These are phyloP conservation scores for Rutstroemia sp. DNA, from an alignment of 2,329 filamentous ascomycete species.

Conservation along the genomic window DNA sequence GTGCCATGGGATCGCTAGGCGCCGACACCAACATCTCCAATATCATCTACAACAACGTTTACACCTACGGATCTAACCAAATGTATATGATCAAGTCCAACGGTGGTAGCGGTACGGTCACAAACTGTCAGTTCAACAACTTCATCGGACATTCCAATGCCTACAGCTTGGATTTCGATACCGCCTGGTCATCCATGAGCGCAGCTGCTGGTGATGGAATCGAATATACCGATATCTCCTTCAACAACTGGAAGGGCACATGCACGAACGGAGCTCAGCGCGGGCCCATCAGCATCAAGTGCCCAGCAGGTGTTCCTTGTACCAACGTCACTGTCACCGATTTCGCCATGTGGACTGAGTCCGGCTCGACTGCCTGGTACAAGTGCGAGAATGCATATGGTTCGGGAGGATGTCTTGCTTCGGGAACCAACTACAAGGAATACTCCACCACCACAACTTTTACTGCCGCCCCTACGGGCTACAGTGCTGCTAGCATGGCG, in stretches of 20 bases:
- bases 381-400: conserved; percentile 43
- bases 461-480: conserved; percentile 11
- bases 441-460: conserved; percentile 11
- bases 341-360: conserved; percentile 46
- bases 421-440: not conserved
- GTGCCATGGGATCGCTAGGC: conserved; percentile 48
- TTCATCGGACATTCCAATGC: conserved; percentile 54
- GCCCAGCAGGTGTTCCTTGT: conserved; percentile 44
- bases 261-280: conserved; percentile 41
- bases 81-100: conserved; percentile 58
- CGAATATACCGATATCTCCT: conserved; percentile 43
- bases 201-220: conserved; percentile 41
- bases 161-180: conserved; percentile 41
- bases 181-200: conserved; percentile 46
- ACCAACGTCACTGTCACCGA: conserved; percentile 42
- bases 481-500: conserved; percentile 13
- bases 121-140: conserved; percentile 45
- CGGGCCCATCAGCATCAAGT: conserved; percentile 46
- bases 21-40: conserved; percentile 42
- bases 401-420: conserved; percentile 34
- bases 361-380: conserved; percentile 35
- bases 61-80: conserved; percentile 48
- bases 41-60: conserved; percentile 49
- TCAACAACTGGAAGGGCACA: conserved; percentile 50
- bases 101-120: conserved; percentile 46